Evolutionary conservation across 257 asterid species (phyloP).

Genomic region (Solanum ahanhuiri): DNA sequence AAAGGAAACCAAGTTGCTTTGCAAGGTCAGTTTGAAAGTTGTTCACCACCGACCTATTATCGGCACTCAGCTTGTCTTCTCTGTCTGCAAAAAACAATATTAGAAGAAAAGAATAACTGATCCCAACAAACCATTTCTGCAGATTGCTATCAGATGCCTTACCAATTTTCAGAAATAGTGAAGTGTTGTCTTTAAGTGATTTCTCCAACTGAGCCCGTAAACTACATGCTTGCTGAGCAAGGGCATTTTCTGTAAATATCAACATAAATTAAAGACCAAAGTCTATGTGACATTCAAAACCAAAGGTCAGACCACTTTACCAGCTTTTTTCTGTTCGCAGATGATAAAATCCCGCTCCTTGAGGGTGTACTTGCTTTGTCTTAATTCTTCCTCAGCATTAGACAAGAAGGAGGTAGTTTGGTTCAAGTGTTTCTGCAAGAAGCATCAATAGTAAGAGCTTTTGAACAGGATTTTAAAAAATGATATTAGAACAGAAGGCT

Average conservation of each 20-base stretch:
- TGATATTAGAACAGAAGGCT: neutral
- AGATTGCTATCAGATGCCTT: neutral
- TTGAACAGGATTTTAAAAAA: neutral
- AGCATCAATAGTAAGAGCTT: constrained; percentile 14
- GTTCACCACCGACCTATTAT: constrained; percentile 51
- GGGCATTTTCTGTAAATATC: constrained; percentile 48
- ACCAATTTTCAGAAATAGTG: constrained; percentile 63
- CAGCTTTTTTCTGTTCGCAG: constrained; percentile 71
- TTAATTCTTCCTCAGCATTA: constrained; percentile 51
- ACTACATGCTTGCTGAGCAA: constrained; percentile 74
- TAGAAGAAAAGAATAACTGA: neutral
- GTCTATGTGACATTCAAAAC: neutral
- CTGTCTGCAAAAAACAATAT: constrained; percentile 33
- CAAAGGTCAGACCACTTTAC: constrained; percentile 9
- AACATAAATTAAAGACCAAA: neutral
- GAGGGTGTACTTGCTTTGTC: constrained; percentile 41
- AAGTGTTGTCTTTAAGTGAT: constrained; percentile 53
- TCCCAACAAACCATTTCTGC: neutral
- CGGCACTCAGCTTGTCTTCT: constrained; percentile 60
- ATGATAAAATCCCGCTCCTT: constrained; percentile 69
- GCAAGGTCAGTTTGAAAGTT: constrained; percentile 58
- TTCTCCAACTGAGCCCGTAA: constrained; percentile 76
- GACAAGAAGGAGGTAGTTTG: constrained; percentile 38
- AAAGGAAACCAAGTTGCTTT: constrained; percentile 49
- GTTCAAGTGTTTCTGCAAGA: constrained; percentile 48